Evolutionary conservation across 768 basidiomycete genomes (phyloP), one percentile per base, ranked within the genome.

Genomic region (Psilocybe azurescens): DNA sequence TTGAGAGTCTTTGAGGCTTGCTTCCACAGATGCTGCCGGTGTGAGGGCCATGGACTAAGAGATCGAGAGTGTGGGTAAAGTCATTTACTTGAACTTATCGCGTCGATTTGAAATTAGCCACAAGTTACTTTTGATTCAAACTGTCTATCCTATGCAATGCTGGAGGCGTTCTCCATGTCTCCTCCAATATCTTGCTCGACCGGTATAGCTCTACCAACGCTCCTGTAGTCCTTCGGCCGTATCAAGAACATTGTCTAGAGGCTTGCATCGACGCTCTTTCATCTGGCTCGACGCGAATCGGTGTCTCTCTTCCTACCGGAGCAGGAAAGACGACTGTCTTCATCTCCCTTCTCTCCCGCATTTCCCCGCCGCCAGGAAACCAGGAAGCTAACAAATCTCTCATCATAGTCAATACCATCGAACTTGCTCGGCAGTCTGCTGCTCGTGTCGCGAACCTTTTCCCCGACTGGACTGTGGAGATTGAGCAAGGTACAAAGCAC

Each of bases 251-350:
- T 8, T 95, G 94, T 70, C 78, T 98, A 29, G 77, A 86, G 13
- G 87, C 91, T 3, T 96, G 95, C 72, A 76, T 87, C 1, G 83
- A 86, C 18, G 92, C 95, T 7, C 78, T 97, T 14, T 70, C 76
- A 20, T 73, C 79, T 29, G 93, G 94, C n/a, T 75, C 75, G 49
- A 84, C 88, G 6, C 87, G 94, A 30, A 89, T 95, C 16, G 94
- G 93, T 14, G 90, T 94, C 20, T 94, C 91, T 6, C 76, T 94
- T 5, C 94, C 94, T 47, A 94, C 93, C 33, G 94, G 94, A 28
- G 85, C 92, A 16, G 88, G 88, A 3, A 98, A 99, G 75, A 99
- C 96, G 0, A 92, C 93, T 0, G 90, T 97, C 56, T 99, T 99
- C 75, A 87, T 95, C 39, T 86, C 87, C 3, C 85, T 98, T 20